phyloP scores from a whole-genome alignment of 768 basidiomycete species.

The Neoboletus subvelutipes region DNA sequence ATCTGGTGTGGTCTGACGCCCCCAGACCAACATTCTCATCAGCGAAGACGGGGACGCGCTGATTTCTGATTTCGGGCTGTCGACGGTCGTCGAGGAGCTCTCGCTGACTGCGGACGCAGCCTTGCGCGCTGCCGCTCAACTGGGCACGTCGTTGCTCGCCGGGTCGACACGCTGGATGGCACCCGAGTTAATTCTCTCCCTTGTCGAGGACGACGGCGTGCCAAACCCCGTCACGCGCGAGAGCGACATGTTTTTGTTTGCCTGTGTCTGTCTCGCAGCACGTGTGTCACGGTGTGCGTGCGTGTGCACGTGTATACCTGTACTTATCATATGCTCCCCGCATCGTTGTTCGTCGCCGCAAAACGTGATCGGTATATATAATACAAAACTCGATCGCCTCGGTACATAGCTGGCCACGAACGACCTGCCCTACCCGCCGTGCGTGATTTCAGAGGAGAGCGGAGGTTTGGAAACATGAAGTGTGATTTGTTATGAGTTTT shows the following conservation, averaged over 20 bases:
- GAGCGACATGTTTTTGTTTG: constrained; percentile 63
- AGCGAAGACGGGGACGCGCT: constrained; percentile 50
- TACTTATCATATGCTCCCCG: neutral
- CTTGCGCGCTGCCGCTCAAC: constrained; percentile 21
- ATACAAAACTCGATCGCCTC: neutral
- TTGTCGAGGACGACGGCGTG: constrained; percentile 45
- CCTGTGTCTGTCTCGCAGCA: constrained; percentile 59
- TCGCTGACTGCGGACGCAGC: constrained; percentile 28
- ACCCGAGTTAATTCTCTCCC: constrained; percentile 52
- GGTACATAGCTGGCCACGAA: constrained; percentile 48
- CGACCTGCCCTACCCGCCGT: constrained; percentile 49
- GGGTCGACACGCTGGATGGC: constrained; percentile 45
- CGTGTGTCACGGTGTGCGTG: neutral
- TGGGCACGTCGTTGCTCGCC: constrained; percentile 32
- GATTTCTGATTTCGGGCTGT: constrained; percentile 63
- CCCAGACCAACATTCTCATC: constrained; percentile 57
- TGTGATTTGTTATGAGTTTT: too few relatives aligned
- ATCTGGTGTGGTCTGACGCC: too few relatives aligned
- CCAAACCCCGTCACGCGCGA: constrained; percentile 46
- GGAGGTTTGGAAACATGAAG: too few relatives aligned
- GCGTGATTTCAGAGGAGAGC: too few relatives aligned
- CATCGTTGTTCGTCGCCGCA: neutral
- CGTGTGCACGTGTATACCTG: neutral
- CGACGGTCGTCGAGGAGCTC: constrained; percentile 56
- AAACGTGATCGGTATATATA: neutral